Percentiles rank a stretch among this genome's conserved stretches.
These are phyloP conservation scores for Lojkania enalia DNA, from an alignment of 2,329 filamentous ascomycete species.

Conservation along the genomic window DNA sequence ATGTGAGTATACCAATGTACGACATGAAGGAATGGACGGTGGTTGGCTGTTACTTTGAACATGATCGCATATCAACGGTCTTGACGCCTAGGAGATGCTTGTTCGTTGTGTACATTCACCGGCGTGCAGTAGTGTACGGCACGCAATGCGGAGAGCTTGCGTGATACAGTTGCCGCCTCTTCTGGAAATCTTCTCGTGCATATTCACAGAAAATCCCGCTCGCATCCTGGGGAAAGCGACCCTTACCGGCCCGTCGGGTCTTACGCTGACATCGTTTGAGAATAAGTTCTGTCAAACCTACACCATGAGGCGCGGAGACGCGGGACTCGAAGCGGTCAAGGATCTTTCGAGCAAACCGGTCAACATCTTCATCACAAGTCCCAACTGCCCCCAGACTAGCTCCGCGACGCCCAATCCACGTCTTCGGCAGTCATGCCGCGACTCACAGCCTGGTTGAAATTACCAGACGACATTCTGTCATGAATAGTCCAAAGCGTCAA, in stretches of 20 bases:
- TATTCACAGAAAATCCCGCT: neutral
- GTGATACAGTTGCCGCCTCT: neutral
- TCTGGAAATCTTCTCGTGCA: neutral
- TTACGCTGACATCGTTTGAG: neutral
- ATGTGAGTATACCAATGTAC: too few species aligned
- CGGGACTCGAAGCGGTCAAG: neutral
- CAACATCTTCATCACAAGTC: neutral
- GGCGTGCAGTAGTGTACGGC: too few species aligned
- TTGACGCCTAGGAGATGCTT: too few species aligned
- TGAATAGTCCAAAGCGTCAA: constrained; percentile 5
- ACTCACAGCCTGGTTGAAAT: constrained; percentile 12
- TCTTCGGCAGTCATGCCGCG: constrained; percentile 3
- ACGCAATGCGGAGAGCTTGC: too few species aligned
- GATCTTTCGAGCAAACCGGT: neutral
- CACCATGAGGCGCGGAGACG: neutral
- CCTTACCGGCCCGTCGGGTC: neutral
- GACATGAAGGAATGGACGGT: too few species aligned
- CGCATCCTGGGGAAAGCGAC: neutral
- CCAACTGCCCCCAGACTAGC: neutral
- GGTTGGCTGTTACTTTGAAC: too few species aligned
- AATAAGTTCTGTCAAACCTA: neutral
- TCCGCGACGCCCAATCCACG: constrained; percentile 14
- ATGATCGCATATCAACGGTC: too few species aligned
- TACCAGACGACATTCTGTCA: constrained; percentile 19
- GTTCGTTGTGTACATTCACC: too few species aligned